Conservation (phyloP, 2,329 filamentous ascomycete genomes). For the Xylaria sp. region DNA sequence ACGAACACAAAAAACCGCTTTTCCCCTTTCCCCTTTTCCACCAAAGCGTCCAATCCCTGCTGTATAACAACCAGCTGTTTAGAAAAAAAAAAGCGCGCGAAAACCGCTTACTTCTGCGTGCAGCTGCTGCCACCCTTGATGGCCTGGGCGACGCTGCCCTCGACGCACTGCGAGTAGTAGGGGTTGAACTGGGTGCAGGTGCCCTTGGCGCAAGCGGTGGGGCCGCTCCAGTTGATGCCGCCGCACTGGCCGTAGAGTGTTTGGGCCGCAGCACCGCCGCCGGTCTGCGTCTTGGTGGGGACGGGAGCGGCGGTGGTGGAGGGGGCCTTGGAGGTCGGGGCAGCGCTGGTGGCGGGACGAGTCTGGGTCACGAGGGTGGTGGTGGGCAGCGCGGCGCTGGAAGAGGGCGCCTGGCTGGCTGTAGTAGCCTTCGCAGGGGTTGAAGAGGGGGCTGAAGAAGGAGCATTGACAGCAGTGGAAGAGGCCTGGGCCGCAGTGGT, state of each 20-base stretch:
- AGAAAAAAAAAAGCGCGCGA: neutral
- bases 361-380: conserved; percentile 23
- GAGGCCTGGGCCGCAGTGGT: conserved; percentile 2
- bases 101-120: neutral
- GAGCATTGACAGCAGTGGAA: conserved; percentile 1
- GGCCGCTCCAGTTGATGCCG: conserved; percentile 48
- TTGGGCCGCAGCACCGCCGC: conserved; percentile 21
- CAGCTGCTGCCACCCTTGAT: neutral
- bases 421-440: neutral
- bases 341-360: conserved; percentile 17
- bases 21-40: too few relatives aligned
- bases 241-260: conserved; percentile 51
- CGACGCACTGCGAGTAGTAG: conserved; percentile 53
- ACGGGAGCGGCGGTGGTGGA: conserved; percentile 6
- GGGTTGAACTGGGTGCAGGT: conserved; percentile 48
- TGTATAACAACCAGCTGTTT: neutral
- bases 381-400: conserved; percentile 13
- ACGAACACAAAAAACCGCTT: too few relatives aligned
- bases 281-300: conserved; percentile 19
- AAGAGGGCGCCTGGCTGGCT: neutral
- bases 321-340: conserved; percentile 8
- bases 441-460: neutral
- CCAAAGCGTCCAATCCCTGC: neutral
- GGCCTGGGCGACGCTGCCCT: neutral
- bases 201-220: conserved; percentile 47